Evolutionary conservation across 345 rosid genomes (phyloP).

Genomic region (Arabis alpina): DNA sequence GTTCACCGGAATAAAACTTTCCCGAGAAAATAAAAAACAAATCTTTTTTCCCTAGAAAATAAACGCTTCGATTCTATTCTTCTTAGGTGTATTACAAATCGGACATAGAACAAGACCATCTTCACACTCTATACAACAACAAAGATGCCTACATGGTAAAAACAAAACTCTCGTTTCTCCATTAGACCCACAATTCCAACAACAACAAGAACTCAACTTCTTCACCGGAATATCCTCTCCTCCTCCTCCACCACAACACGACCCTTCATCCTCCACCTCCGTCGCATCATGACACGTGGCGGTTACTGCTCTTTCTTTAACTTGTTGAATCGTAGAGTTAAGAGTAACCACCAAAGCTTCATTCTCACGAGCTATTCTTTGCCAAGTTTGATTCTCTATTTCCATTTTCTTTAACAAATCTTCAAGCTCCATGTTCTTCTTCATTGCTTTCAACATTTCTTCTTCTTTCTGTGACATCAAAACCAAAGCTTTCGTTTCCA

Average conservation of each 20-base stretch:
- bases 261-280: slow-evolving; percentile 55
- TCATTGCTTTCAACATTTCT: slow-evolving; percentile 57
- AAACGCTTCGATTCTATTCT: slow-evolving; percentile 73
- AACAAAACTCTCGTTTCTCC: slow-evolving; percentile 68
- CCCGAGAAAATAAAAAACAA: slow-evolving; percentile 41
- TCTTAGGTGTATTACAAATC: slow-evolving; percentile 68
- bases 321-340: slow-evolving; percentile 54
- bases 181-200: slow-evolving; percentile 59
- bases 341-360: slow-evolving; percentile 60
- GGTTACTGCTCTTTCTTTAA: slow-evolving; percentile 51
- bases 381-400: slow-evolving; percentile 67
- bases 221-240: slow-evolving; percentile 31
- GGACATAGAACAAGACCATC: slow-evolving; percentile 67
- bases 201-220: slow-evolving; percentile 38
- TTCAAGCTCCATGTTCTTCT: slow-evolving; percentile 61
- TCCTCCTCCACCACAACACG: slow-evolving; percentile 40
- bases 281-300: slow-evolving; percentile 43
- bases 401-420: slow-evolving; percentile 54
- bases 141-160: slow-evolving; percentile 93
- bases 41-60: slow-evolving; percentile 51
- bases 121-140: slow-evolving; percentile 71
- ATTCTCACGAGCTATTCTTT: slow-evolving; percentile 59
- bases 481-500: slow-evolving; percentile 49
- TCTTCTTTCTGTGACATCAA: slow-evolving; percentile 63
- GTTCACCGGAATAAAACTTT: background rate